phyloP scores from a whole-genome alignment of 2,329 filamentous ascomycete species.

The Huntiella savannae region DNA sequence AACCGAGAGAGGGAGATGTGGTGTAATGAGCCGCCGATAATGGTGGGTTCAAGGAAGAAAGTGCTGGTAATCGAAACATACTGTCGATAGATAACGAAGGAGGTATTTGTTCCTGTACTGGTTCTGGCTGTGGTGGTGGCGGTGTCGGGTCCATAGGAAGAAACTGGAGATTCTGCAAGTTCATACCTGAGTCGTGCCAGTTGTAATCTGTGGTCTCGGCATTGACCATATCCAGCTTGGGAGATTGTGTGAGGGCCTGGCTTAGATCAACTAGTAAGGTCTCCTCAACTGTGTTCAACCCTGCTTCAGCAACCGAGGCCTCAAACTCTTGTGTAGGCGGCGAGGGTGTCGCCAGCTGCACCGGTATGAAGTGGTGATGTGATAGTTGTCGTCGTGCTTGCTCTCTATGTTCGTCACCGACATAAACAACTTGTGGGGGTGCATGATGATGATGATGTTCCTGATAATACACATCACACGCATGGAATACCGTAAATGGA shows the following conservation, averaged over 20 bases:
- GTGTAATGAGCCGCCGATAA: neutral
- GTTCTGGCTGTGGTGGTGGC: neutral
- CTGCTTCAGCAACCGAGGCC: too few relatives aligned
- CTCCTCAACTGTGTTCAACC: neutral
- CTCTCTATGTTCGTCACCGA: too few relatives aligned
- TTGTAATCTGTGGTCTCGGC: too few relatives aligned
- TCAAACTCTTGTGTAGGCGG: too few relatives aligned
- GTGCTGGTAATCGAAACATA: neutral
- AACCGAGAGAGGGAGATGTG: neutral
- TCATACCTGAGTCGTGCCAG: neutral
- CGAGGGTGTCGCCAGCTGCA: too few relatives aligned
- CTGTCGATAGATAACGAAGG: neutral
- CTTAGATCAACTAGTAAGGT: neutral
- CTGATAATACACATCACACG: too few relatives aligned
- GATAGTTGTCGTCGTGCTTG: too few relatives aligned
- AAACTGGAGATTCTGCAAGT: neutral
- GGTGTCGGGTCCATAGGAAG: neutral
- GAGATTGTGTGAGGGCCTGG: neutral
- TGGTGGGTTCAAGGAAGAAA: neutral
- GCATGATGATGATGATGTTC: too few relatives aligned
- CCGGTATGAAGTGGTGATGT: too few relatives aligned
- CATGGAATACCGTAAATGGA: conserved; percentile 5
- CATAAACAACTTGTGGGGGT: too few relatives aligned
- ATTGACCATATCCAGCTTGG: neutral
- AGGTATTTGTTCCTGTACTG: neutral